Evolutionary conservation across 768 basidiomycete species (phyloP).

Genomic region (Suillus subaureus): DNA sequence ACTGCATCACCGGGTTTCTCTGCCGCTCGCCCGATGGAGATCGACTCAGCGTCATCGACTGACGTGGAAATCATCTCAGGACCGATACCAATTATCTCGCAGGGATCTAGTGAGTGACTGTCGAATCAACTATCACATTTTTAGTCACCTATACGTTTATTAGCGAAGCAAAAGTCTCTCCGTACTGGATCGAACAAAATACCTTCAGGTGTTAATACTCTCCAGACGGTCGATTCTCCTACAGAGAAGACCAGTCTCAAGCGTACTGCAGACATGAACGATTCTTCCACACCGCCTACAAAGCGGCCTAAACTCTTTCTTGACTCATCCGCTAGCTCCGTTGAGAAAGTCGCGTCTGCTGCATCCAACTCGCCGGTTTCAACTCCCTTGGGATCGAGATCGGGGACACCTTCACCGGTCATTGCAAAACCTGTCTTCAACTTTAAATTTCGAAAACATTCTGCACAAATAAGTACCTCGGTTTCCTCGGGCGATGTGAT

Average conservation of each 20-base stretch:
- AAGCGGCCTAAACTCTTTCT: conserved; percentile 1
- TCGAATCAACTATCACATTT: not conserved
- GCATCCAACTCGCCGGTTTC: not conserved
- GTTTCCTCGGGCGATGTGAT: too few species aligned
- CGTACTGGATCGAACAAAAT: not conserved
- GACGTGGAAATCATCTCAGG: conserved; percentile 5
- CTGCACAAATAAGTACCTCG: not conserved
- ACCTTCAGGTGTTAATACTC: not conserved
- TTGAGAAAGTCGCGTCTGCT: not conserved
- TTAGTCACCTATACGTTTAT: not conserved
- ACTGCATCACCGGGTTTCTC: not conserved
- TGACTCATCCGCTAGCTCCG: not conserved
- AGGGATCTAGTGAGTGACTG: not conserved
- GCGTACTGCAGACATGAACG: not conserved
- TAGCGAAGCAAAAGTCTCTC: not conserved
- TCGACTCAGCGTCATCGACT: conserved; percentile 6
- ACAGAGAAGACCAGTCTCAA: not conserved
- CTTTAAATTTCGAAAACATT: not conserved
- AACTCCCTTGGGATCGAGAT: not conserved
- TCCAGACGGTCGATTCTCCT: not conserved
- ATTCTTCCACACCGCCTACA: not conserved
- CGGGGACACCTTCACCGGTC: not conserved
- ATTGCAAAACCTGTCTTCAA: not conserved
- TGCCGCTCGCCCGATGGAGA: not conserved
- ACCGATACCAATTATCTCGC: not conserved